A percentile compares a stretch with the other conserved stretches of the same genome.
These are phyloP conservation scores for Penstemon davidsonii DNA, from an alignment of 257 asterid genomes.

Conservation along the genomic window DNA sequence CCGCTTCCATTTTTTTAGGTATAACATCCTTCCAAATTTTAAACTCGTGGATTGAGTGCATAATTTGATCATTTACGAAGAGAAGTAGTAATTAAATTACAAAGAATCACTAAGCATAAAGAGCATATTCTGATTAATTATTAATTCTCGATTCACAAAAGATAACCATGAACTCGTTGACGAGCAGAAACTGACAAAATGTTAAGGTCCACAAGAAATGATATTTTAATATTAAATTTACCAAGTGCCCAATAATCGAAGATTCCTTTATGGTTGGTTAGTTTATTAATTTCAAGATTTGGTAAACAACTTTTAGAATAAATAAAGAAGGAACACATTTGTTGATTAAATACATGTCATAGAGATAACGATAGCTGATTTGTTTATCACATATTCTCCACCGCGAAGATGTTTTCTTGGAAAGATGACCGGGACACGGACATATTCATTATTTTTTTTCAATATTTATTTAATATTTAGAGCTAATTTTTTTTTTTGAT, in stretches of 20 bases:
- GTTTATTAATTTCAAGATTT: constrained; percentile 27
- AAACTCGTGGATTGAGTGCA: too few relatives aligned
- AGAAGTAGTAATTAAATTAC: too few relatives aligned
- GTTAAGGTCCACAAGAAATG: not conserved
- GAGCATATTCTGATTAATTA: not conserved
- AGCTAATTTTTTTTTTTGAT: not conserved
- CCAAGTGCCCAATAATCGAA: constrained; percentile 29
- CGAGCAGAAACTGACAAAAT: constrained; percentile 26
- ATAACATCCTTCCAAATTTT: too few relatives aligned
- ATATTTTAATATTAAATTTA: constrained; percentile 1
- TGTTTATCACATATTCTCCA: not conserved
- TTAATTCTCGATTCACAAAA: not conserved
- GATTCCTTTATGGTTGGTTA: not conserved
- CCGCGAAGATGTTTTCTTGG: not conserved
- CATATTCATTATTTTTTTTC: too few relatives aligned
- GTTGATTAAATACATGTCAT: constrained; percentile 8
- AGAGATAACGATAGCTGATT: not conserved
- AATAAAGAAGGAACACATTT: constrained; percentile 1
- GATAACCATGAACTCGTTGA: constrained; percentile 3
- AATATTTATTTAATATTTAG: too few relatives aligned
- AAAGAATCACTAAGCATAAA: not conserved
- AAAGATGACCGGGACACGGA: not conserved
- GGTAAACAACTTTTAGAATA: constrained; percentile 44
- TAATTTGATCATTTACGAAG: too few relatives aligned
- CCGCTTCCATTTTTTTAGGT: too few relatives aligned